phyloP scores from a whole-genome alignment of 208 protist species.

The Herpetomonas samuelpessoai region DNA sequence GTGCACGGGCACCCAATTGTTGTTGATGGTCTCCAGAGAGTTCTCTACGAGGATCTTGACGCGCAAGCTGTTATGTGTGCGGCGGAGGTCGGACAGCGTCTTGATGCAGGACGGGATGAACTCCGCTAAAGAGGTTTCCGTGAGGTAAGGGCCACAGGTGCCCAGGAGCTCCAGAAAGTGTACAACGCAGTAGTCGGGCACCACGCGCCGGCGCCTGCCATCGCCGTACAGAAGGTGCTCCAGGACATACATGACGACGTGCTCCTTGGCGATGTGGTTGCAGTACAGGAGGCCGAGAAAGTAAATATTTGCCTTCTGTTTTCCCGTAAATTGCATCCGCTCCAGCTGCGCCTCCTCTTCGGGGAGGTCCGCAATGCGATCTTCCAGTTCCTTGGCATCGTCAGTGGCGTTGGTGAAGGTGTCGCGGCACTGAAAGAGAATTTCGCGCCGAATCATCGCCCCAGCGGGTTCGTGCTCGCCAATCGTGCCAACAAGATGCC shows the following conservation, averaged over 20 bases:
- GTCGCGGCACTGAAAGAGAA: slow-evolving; percentile 67
- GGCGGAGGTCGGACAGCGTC: slow-evolving; percentile 48
- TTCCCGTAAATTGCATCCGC: slow-evolving; percentile 57
- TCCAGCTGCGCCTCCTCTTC: slow-evolving; percentile 58
- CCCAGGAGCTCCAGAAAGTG: slow-evolving; percentile 84
- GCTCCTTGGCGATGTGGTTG: slow-evolving; percentile 47
- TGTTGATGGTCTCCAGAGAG: slow-evolving; percentile 76
- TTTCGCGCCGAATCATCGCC: slow-evolving; percentile 59
- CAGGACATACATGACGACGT: slow-evolving; percentile 62
- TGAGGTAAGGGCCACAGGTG: slow-evolving; percentile 62
- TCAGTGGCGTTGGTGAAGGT: slow-evolving; percentile 63
- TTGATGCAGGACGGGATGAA: slow-evolving; percentile 37
- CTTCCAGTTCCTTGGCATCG: slow-evolving; percentile 39
- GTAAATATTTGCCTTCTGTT: slow-evolving; percentile 86
- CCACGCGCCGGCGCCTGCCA: slow-evolving; percentile 50
- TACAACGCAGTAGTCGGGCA: slow-evolving; percentile 64
- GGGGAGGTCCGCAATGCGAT: slow-evolving; percentile 35
- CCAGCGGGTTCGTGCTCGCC: slow-evolving; percentile 65
- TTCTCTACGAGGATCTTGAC: slow-evolving; percentile 81
- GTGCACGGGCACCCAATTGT: slow-evolving; percentile 75
- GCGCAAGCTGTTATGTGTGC: slow-evolving; percentile 52
- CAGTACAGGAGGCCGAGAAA: slow-evolving; percentile 81
- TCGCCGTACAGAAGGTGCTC: slow-evolving; percentile 71
- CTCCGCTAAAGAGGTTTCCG: slow-evolving; percentile 34
- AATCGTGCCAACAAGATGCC: slow-evolving; percentile 63